Base-by-base conservation (phyloP, 2,329 filamentous ascomycete genomes). In the Neonectria sp. region DNA sequence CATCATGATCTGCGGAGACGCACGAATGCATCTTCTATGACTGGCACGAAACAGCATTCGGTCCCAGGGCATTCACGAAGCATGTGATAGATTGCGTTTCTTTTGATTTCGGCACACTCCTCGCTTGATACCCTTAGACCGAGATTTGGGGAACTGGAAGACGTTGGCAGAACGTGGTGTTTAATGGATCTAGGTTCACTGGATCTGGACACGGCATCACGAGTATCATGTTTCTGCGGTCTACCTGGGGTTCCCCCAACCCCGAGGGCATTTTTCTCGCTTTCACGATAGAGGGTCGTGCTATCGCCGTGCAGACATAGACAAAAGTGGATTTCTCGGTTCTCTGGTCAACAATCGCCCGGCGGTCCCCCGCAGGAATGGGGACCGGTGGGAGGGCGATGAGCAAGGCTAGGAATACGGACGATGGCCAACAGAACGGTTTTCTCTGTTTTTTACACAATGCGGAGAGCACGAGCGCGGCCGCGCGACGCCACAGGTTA, bases 251-350 rank as follows among this genome's bases (percentile, higher is more conserved):
- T 78, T 77, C 71, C 75, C 75, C 73, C 71, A 60, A 68, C 74
- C 74, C 76, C 72, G 73, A 78, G 76, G 80, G 79, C 75, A 80
- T 80, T 79, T 81, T 82, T 79, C 77, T 78, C 77, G 75, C 76
- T 80, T 82, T 81, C 76, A 80, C 78, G 76, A 80, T 80, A 83
- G 80, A 82, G 78, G 80, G 80, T 83, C 81, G 80, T 83, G 81
- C 78, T 79, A 80, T 83, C 81, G 81, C 80, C 81, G 80, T 81
- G 78, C 79, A 80, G 73, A 80, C 83, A 87, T 90, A 90, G 88
- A 90, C 86, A 89, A 89, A 90, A 89, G 86, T 86, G 86, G 87
- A 88, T 88, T 88, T 88, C 86, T 89, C 87, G 83, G 85, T 86
- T 87, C 82, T 88, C 84, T 86, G 81, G 85, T 84, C 69, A 66